A percentile compares a stretch with the other conserved stretches of the same genome.
These are phyloP conservation scores for Ogataea sp. DNA, from an alignment of 805 yeast genomes.

Conservation along the genomic window DNA sequence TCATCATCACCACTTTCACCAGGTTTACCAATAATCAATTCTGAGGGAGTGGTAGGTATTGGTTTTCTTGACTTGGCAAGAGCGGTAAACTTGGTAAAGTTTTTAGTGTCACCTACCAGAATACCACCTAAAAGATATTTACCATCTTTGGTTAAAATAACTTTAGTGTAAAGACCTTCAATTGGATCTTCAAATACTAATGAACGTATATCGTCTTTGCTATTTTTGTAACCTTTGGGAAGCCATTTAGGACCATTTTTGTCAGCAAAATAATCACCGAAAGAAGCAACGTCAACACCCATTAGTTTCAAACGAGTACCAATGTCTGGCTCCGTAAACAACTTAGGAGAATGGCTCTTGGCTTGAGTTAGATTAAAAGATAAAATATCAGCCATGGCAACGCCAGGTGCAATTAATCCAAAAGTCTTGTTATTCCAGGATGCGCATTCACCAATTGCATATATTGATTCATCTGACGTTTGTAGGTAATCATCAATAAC, in stretches of 20 bases:
- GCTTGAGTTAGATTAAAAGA: constrained; percentile 29
- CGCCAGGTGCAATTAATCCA: constrained; percentile 31
- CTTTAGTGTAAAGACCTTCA: constrained; percentile 25
- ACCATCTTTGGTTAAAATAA: constrained; percentile 27
- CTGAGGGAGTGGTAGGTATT: constrained; percentile 23
- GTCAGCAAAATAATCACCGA: constrained; percentile 31
- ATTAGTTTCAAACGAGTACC: constrained; percentile 28
- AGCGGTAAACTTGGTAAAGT: constrained; percentile 25
- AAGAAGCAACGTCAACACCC: constrained; percentile 32
- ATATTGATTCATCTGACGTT: constrained; percentile 21
- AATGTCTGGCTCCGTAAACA: constrained; percentile 25
- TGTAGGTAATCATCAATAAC: constrained; percentile 19
- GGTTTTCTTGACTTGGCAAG: constrained; percentile 22
- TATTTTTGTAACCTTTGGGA: constrained; percentile 18
- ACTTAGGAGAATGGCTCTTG: constrained; percentile 19
- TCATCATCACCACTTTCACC: constrained; percentile 25
- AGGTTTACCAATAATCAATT: constrained; percentile 20
- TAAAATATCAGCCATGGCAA: constrained; percentile 29
- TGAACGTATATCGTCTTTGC: constrained; percentile 14
- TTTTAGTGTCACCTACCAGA: constrained; percentile 25
- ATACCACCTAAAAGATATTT: constrained; percentile 29
- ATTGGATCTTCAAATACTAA: constrained; percentile 26
- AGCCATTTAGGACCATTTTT: constrained; percentile 26
- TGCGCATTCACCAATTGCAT: constrained; percentile 30
- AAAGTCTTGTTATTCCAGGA: constrained; percentile 27